Base-by-base conservation (phyloP, 306 rosid genomes). In the Bauhinia variegata region DNA sequence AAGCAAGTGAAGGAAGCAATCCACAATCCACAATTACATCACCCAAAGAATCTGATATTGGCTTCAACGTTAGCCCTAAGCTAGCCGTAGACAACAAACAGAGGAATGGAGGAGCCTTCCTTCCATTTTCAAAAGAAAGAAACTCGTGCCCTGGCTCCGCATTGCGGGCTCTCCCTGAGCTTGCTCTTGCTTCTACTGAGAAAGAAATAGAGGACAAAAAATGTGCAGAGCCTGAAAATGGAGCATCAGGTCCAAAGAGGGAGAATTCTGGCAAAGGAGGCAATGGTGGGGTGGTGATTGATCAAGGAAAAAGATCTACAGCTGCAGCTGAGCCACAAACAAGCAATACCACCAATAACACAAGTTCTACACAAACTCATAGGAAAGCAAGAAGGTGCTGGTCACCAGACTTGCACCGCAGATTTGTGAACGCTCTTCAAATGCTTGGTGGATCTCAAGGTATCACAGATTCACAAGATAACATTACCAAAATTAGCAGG, bases 381-480 rank as follows among this genome's bases (percentile, higher is more conserved):
- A 75, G 99, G 77, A 95, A 95, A 80, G 99, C 99, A 7, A 83
- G 99, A 70, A 81, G 99, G 75, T 95, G 96, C 44, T 95, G 99
- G 99, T 95, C 99, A 28, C 97, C 99, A 0, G 99, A 95, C 61
- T 79, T 95, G 89, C 99, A 95, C 82, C 79, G 97, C 30, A 47
- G 92, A 79, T 95, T 95, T 70, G 96, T 95, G n/a, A 86, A 81
- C 79, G 99, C 99, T 55, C 99, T 95, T 67, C 96, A 91, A 60
- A 85, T 91, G 88, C 99, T 95, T 33, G 99, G 99, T 56, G 99
- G 97, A 60, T 95, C 99, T 76, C 99, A 95, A 82, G 99, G 99
- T 89, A 80, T 9, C 6, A 53, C 37, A 16, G 28, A 23, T 68
- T 30, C 13, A 41, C 5, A n/a, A 30, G n/a, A 39, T 12, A 8